Percentiles rank a stretch among this genome's conserved stretches.
These are phyloP conservation scores for Torrubiella hemipterigena DNA, from an alignment of 2,329 filamentous ascomycete species.

Conservation along the genomic window DNA sequence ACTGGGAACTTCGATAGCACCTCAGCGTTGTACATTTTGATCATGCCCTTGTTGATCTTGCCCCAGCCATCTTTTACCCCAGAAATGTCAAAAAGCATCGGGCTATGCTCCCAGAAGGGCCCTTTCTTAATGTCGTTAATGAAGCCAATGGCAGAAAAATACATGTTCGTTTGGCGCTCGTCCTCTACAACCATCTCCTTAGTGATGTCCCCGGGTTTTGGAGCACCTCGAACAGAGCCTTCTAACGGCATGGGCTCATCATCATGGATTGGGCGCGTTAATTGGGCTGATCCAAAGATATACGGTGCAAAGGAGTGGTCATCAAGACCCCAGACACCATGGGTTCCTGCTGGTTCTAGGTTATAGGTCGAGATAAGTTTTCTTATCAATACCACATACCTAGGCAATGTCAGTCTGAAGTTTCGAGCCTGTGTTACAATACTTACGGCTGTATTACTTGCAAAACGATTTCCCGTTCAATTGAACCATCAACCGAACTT, in stretches of 20 bases:
- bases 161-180: constrained; percentile 63
- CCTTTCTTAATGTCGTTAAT: constrained; percentile 96
- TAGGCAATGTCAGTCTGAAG: constrained; percentile 21
- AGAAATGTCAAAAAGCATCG: constrained; percentile 87
- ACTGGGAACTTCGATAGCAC: constrained; percentile 95
- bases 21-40: constrained; percentile 98
- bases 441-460: constrained; percentile 73
- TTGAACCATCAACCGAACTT: constrained; percentile 34
- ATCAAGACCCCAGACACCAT: constrained; percentile 97
- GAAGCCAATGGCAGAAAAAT: constrained; percentile 92
- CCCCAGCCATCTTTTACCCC: constrained; percentile 91
- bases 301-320: constrained; percentile 93
- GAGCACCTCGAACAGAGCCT: constrained; percentile 61
- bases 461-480: constrained; percentile 72
- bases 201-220: constrained; percentile 58
- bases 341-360: constrained; percentile 87
- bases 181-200: constrained; percentile 52
- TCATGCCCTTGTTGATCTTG: constrained; percentile 98
- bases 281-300: constrained; percentile 87
- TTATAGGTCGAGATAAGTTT: constrained; percentile 82
- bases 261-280: constrained; percentile 61
- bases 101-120: constrained; percentile 95
- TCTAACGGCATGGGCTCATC: constrained; percentile 57
- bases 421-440: not conserved
- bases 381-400: constrained; percentile 71